phyloP scores from a whole-genome alignment of 805 yeast genomes.

The Candida koratica region DNA sequence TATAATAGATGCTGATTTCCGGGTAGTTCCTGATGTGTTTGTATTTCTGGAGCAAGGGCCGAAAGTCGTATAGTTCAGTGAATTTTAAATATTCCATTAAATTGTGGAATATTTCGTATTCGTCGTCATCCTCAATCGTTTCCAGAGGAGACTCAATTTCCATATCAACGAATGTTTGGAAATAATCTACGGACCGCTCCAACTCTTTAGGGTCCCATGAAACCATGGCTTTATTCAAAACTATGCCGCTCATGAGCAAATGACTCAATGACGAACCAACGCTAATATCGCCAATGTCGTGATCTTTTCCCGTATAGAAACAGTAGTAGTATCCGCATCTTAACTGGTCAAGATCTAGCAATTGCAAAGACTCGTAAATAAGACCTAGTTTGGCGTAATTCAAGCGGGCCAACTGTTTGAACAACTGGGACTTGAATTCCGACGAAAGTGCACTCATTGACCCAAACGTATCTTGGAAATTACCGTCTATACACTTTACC shows the following conservation, averaged over 20 bases:
- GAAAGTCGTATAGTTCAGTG: slow-evolving; percentile 18
- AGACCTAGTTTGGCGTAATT: not conserved
- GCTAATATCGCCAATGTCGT: not conserved
- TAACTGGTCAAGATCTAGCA: not conserved
- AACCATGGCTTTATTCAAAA: slow-evolving; percentile 19
- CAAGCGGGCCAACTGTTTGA: not conserved
- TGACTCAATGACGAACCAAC: not conserved
- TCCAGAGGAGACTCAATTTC: not conserved
- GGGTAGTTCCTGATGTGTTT: not conserved
- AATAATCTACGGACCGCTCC: slow-evolving; percentile 5
- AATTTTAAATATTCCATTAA: slow-evolving; percentile 22
- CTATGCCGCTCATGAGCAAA: slow-evolving; percentile 20
- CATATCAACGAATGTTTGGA: slow-evolving; percentile 7
- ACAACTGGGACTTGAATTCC: slow-evolving; percentile 12
- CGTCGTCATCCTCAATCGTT: not conserved
- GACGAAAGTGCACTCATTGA: not conserved
- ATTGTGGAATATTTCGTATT: slow-evolving; percentile 12
- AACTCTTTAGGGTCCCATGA: slow-evolving; percentile 19
- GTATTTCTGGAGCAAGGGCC: not conserved
- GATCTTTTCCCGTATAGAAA: slow-evolving; percentile 2
- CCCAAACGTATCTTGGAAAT: not conserved
- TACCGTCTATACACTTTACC: not conserved
- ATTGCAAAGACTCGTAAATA: slow-evolving; percentile 1
- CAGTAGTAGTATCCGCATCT: slow-evolving; percentile 8
- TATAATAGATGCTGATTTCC: not conserved